Conservation (phyloP, 495 filamentous ascomycete genomes). For the Tricharina praecox region DNA sequence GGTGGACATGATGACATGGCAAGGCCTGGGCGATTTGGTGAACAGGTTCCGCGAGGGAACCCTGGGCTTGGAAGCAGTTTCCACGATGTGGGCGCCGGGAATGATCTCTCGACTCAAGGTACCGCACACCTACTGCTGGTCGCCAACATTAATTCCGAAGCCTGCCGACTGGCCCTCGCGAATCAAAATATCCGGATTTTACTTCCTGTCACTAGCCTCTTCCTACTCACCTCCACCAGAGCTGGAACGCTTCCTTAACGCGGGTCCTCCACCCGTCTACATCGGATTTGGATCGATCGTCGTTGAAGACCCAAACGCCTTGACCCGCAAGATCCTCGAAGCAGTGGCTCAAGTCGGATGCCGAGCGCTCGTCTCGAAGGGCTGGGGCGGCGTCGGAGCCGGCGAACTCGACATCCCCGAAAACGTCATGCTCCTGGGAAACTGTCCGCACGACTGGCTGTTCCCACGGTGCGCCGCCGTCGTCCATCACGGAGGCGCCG, state of each 20-base stretch:
- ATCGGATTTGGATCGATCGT: conserved; percentile 57
- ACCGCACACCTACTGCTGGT: conserved; percentile 53
- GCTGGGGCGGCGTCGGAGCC: conserved; percentile 47
- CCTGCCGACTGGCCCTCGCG: conserved; percentile 46
- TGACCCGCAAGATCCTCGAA: conserved; percentile 48
- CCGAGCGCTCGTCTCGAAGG: conserved; percentile 46
- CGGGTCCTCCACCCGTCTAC: conserved; percentile 40
- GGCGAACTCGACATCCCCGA: conserved; percentile 26
- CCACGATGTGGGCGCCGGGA: conserved; percentile 48
- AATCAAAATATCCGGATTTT: conserved; percentile 48
- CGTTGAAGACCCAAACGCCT: conserved; percentile 45
- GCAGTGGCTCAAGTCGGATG: conserved; percentile 41
- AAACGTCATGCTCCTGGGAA: conserved; percentile 40
- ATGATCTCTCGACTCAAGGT: conserved; percentile 43
- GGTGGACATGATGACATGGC: conserved; percentile 52
- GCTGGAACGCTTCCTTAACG: conserved; percentile 38
- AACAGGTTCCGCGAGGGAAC: conserved; percentile 44
- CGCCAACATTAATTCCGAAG: conserved; percentile 44
- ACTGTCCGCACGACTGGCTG: conserved; percentile 55
- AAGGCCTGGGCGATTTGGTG: conserved; percentile 45
- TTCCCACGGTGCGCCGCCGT: conserved; percentile 46
- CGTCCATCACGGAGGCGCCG: conserved; percentile 51
- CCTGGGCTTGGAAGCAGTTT: conserved; percentile 43
- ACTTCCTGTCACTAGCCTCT: conserved; percentile 45
- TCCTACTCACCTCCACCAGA: conserved; percentile 40